These are phyloP conservation scores for Penicillium diatomitis DNA, from an alignment of 495 filamentous ascomycete species.

Conservation along the genomic window DNA sequence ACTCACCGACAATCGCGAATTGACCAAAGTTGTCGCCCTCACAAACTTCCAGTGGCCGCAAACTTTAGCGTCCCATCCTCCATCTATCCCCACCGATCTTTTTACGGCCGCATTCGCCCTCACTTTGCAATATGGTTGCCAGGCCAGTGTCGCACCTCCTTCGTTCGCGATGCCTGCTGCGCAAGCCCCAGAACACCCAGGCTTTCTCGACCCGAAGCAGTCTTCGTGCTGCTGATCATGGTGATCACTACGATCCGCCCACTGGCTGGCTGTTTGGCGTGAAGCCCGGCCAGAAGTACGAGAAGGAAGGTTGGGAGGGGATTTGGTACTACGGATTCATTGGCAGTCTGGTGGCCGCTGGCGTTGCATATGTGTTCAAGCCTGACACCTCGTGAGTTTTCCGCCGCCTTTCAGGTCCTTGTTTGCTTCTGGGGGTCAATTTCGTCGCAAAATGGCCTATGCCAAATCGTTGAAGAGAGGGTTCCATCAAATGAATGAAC, in stretches of 20 bases:
- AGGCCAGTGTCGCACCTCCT: constrained; percentile 34
- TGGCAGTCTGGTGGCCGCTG: constrained; percentile 66
- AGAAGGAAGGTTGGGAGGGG: constrained; percentile 93
- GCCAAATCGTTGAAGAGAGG: background rate
- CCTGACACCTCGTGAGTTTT: constrained; percentile 90
- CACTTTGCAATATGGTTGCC: constrained; percentile 32
- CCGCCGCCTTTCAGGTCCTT: too few species aligned
- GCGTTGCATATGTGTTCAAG: constrained; percentile 89
- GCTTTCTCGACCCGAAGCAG: constrained; percentile 36
- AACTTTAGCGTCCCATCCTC: too few species aligned
- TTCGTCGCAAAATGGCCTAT: too few species aligned
- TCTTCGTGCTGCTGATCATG: constrained; percentile 48
- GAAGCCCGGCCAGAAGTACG: constrained; percentile 85
- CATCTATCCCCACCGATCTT: too few species aligned
- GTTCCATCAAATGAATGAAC: background rate
- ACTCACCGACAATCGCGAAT: too few species aligned
- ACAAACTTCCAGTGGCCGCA: too few species aligned
- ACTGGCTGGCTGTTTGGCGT: constrained; percentile 85
- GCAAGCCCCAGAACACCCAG: constrained; percentile 29
- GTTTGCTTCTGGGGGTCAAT: too few species aligned
- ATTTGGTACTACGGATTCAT: constrained; percentile 83
- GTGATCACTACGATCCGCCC: constrained; percentile 80
- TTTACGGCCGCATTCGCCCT: constrained; percentile 1
- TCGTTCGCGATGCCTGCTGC: constrained; percentile 33
- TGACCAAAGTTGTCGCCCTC: too few species aligned